These are phyloP conservation scores for Pyrenophora graminea DNA, from an alignment of 2,329 filamentous ascomycete species.

Conservation along the genomic window DNA sequence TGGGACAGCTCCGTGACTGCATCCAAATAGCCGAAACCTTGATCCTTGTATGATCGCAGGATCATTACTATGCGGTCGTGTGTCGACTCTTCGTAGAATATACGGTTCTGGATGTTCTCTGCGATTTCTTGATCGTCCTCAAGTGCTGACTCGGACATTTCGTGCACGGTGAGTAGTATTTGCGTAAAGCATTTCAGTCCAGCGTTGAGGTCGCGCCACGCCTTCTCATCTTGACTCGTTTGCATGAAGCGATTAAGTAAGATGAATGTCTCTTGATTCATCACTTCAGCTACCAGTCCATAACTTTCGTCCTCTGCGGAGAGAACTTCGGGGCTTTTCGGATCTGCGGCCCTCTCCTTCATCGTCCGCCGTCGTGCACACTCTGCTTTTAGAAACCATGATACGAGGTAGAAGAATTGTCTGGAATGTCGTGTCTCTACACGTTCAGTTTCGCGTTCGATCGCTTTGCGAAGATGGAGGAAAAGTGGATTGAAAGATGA, in stretches of 20 bases:
- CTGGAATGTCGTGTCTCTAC: constrained; percentile 75
- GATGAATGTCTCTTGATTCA: constrained; percentile 95
- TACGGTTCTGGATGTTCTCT: constrained; percentile 91
- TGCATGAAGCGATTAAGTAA: constrained; percentile 84
- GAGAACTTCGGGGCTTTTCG: constrained; percentile 46
- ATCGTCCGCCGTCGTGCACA: constrained; percentile 65
- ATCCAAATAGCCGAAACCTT: constrained; percentile 92
- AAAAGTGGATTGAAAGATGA: constrained; percentile 92
- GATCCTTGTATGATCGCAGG: constrained; percentile 84
- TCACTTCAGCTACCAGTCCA: constrained; percentile 81
- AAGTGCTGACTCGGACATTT: constrained; percentile 80
- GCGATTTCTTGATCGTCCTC: constrained; percentile 98
- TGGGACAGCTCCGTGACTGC: constrained; percentile 88
- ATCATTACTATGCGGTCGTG: constrained; percentile 85
- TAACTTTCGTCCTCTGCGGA: constrained; percentile 71
- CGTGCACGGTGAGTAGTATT: constrained; percentile 87
- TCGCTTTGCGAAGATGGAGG: constrained; percentile 79
- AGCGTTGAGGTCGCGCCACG: constrained; percentile 83
- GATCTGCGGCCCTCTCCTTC: constrained; percentile 58
- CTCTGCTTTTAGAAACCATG: constrained; percentile 92
- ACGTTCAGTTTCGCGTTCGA: constrained; percentile 86
- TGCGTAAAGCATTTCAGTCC: constrained; percentile 95
- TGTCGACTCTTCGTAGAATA: constrained; percentile 97
- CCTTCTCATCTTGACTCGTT: constrained; percentile 76
- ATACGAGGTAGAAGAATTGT: constrained; percentile 89